Evolutionary conservation across 345 rosid genomes (phyloP).

Genomic region (Sapria himalayana): DNA sequence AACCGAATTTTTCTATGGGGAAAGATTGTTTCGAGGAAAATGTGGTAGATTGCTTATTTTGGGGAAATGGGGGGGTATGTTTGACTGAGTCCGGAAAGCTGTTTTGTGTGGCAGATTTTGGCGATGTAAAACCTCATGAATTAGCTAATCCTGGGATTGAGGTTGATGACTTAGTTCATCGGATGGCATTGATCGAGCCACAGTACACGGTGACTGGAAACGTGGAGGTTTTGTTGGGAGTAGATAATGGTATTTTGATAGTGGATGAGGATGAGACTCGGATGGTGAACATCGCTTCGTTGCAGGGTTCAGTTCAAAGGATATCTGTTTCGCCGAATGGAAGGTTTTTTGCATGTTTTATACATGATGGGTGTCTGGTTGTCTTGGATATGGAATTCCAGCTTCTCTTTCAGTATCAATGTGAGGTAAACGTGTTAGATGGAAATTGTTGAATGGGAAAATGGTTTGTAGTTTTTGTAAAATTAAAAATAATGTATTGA

Average conservation of each 20-base stretch:
- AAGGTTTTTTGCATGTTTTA: constrained; percentile 57
- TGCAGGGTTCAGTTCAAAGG: constrained; percentile 52
- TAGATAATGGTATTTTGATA: constrained; percentile 31
- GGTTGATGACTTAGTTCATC: constrained; percentile 37
- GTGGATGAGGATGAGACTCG: constrained; percentile 77
- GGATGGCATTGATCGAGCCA: constrained; percentile 73
- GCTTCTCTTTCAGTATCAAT: constrained; percentile 35
- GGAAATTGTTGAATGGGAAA: too few species aligned
- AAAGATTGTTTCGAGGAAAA: constrained; percentile 79
- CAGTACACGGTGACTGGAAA: constrained; percentile 72
- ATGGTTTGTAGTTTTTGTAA: too few species aligned
- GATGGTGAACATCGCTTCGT: constrained; percentile 23
- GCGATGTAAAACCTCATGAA: constrained; percentile 31
- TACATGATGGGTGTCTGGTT: constrained; percentile 62
- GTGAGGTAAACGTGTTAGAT: constrained; percentile 35
- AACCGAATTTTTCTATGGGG: constrained; percentile 58
- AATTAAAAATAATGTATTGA: too few species aligned
- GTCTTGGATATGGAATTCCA: constrained; percentile 39
- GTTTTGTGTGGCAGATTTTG: constrained; percentile 52
- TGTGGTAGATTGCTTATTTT: constrained; percentile 70
- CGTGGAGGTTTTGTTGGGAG: constrained; percentile 58
- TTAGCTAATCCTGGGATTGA: constrained; percentile 38
- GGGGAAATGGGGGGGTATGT: constrained; percentile 88
- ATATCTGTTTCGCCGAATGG: constrained; percentile 72
- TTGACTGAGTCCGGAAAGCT: constrained; percentile 54